Percentiles rank a stretch among this genome's conserved stretches.
Evolutionary conservation across 345 rosid genomes (phyloP).

Genomic region (Cardamine occulta): DNA sequence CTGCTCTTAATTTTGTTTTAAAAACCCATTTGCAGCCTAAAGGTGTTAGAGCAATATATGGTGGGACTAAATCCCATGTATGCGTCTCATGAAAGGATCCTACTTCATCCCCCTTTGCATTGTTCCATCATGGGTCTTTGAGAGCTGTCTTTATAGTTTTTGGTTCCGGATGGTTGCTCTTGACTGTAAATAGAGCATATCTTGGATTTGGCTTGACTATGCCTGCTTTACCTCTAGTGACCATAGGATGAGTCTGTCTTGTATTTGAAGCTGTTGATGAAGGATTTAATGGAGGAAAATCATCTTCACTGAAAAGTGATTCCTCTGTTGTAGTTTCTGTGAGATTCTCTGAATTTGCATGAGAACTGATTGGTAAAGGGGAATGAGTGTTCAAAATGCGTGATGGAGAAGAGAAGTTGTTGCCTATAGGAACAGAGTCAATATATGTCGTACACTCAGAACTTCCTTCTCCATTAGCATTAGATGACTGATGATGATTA

Average conservation of each 20-base stretch:
- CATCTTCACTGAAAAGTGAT: no score
- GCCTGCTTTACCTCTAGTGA: not conserved
- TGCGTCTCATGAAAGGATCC: not conserved
- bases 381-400: no score
- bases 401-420: not conserved
- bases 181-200: not conserved
- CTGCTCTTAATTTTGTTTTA: not conserved
- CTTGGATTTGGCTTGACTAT: not conserved
- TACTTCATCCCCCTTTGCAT: not conserved
- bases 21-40: not conserved
- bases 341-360: no score
- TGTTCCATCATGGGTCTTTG: not conserved
- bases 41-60: rapidly evolving
- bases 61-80: not conserved
- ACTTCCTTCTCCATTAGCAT: not conserved
- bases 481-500: no score
- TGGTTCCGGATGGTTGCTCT: not conserved
- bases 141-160: not conserved
- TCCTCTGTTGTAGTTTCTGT: no score
- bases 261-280: no score
- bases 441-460: not conserved
- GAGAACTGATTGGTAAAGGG: no score
- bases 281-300: not conserved
- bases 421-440: not conserved
- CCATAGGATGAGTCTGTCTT: not conserved